Evolutionary conservation across 257 asterid genomes (phyloP).

Genomic region (Salvia hispanica): DNA sequence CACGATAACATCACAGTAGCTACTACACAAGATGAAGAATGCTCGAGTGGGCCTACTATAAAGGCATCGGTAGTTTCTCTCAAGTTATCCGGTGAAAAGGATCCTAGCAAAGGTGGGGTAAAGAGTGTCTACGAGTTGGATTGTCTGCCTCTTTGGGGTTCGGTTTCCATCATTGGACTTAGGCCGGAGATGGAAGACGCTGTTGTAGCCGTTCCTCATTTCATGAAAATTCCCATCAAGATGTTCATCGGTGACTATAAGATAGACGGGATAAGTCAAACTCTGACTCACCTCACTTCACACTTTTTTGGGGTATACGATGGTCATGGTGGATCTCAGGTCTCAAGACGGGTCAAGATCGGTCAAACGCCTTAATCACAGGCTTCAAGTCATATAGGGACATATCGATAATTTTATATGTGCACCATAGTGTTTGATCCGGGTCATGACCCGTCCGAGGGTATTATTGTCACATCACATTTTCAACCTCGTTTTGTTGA

Average conservation of each 20-base stretch:
- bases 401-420: no score
- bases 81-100: slow-evolving; percentile 52
- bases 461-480: neutral
- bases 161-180: slow-evolving; percentile 63
- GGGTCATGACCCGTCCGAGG: no score
- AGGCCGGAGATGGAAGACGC: slow-evolving; percentile 97
- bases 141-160: slow-evolving; percentile 90
- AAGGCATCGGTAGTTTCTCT: slow-evolving; percentile 71
- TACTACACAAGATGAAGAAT: slow-evolving; percentile 39
- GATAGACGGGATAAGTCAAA: slow-evolving; percentile 58
- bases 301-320: slow-evolving; percentile 91
- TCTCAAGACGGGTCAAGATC: slow-evolving; percentile 18
- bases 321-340: slow-evolving; percentile 99
- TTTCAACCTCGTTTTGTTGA: neutral
- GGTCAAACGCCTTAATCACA: no score
- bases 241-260: slow-evolving; percentile 62
- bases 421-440: no score
- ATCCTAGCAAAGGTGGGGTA: slow-evolving; percentile 46
- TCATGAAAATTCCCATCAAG: slow-evolving; percentile 73
- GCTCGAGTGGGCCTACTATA: slow-evolving; percentile 47
- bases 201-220: slow-evolving; percentile 56
- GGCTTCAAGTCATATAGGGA: no score
- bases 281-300: slow-evolving; percentile 65
- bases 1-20: slow-evolving; percentile 31
- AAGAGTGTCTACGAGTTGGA: slow-evolving; percentile 81